Percentiles rank a stretch among this genome's conserved stretches.
These are phyloP conservation scores for Tieghemostelium lacteum DNA, from an alignment of 78 protist species.

Conservation along the genomic window DNA sequence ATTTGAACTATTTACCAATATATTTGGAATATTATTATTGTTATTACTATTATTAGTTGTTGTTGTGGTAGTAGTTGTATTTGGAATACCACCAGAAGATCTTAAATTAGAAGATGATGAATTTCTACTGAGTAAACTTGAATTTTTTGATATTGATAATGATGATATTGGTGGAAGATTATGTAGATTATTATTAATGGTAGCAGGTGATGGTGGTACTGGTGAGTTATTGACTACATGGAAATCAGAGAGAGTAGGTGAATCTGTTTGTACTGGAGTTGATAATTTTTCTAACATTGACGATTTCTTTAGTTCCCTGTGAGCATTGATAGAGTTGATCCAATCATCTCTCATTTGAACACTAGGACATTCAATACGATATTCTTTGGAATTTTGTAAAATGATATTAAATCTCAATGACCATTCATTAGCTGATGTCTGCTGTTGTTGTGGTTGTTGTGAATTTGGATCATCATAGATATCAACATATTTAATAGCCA, in stretches of 20 bases:
- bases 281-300: background rate
- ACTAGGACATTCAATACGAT: constrained; percentile 29
- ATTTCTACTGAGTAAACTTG: constrained; percentile 59
- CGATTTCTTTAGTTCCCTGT: constrained; percentile 29
- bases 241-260: constrained; percentile 62
- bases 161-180: background rate
- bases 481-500: constrained; percentile 24
- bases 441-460: too few species aligned
- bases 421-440: constrained; percentile 4
- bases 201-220: constrained; percentile 22
- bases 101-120: constrained; percentile 66
- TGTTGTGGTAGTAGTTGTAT: background rate
- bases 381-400: constrained; percentile 27
- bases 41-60: background rate
- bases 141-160: constrained; percentile 16
- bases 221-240: constrained; percentile 18
- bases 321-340: constrained; percentile 59
- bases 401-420: constrained; percentile 25
- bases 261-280: background rate
- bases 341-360: constrained; percentile 34
- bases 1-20: background rate
- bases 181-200: background rate
- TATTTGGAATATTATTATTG: background rate
- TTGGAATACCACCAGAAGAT: constrained; percentile 57
- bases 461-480: constrained; percentile 48